Evolutionary conservation across 2,329 filamentous ascomycete genomes (phyloP).

Genomic region (Sphaerulina musiva): DNA sequence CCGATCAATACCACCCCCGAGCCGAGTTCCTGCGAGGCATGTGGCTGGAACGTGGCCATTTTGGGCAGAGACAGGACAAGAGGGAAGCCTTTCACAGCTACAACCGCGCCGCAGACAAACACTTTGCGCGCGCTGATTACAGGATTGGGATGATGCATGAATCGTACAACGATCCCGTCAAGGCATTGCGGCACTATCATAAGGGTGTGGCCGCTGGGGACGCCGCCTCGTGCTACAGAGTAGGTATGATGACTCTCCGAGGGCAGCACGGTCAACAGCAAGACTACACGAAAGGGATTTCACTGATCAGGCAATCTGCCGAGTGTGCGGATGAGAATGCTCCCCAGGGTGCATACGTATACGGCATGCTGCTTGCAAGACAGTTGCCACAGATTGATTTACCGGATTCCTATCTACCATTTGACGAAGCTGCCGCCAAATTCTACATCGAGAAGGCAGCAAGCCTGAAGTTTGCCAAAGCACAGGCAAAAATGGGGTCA

Average conservation of each 20-base stretch:
- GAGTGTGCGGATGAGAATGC: slow-evolving; percentile 91
- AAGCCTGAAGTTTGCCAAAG: slow-evolving; percentile 90
- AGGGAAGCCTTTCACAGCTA: slow-evolving; percentile 90
- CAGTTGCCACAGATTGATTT: slow-evolving; percentile 87
- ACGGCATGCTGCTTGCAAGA: slow-evolving; percentile 86
- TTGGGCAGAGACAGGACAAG: slow-evolving; percentile 82
- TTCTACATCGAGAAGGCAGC: slow-evolving; percentile 95
- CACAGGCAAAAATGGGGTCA: slow-evolving; percentile 94
- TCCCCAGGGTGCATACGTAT: slow-evolving; percentile 80
- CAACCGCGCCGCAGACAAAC: slow-evolving; percentile 73
- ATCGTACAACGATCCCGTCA: slow-evolving; percentile 83
- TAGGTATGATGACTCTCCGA: slow-evolving; percentile 96
- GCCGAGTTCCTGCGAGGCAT: slow-evolving; percentile 91
- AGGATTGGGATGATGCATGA: slow-evolving; percentile 98
- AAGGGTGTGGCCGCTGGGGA: slow-evolving; percentile 72
- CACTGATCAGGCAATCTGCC: slow-evolving; percentile 76
- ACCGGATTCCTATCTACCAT: slow-evolving; percentile 63
- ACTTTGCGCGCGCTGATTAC: slow-evolving; percentile 85
- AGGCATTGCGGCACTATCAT: slow-evolving; percentile 86
- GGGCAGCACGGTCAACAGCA: slow-evolving; percentile 87
- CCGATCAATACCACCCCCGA: slow-evolving; percentile 85
- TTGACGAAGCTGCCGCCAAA: slow-evolving; percentile 66
- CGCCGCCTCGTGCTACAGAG: slow-evolving; percentile 76
- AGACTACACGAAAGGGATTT: slow-evolving; percentile 69
- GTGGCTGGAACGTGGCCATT: slow-evolving; percentile 98